Evolutionary conservation across 345 rosid genomes (phyloP), one percentile per base, ranked within the genome.

Genomic region (Rubroshorea leprosula): DNA sequence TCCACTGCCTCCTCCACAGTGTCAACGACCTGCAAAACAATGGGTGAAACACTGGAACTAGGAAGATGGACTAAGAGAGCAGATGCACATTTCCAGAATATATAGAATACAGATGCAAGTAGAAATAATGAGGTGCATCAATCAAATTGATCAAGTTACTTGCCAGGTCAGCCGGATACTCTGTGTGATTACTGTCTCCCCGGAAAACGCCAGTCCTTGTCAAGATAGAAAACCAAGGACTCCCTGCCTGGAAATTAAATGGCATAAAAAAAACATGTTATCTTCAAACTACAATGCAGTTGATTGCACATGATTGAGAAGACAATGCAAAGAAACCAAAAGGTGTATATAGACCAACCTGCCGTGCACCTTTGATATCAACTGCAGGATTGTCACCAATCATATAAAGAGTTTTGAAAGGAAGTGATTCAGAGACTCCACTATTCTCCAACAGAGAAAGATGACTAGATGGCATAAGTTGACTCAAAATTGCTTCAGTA

Each of bases 1-100:
- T 80, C 80, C 49, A 80, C 78, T 16, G 80, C 85, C 68, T 72
- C 78, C 51, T 69, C 78, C 23, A 80, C 82, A 5, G 82, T 69
- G 55, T 76, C 72, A 6, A 80, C 79, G 15, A 76, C 81, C 79
- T 80, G 68, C 60, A 24, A 1, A 35, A 44, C 48, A 13, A 22
- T n/a, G 26, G 16, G 21, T 3, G 5, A 47, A 35, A 35, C 41
- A 6, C 11, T 8, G 11, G 41, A 35, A 35, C 1, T 35, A n/a
- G n/a, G n/a, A n/a, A n/a, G n/a, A n/a, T 35, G 41, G 12, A 8
- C 41, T 10, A 13, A 29, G 41, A 35, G 9, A 35, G 41, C 41
- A 6, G 41, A 1, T 9, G 17, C 47, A 44, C 47, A 10, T 44
- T 44, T 44, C 6, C 47, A 0, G 41, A 2, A 6, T 5, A 15